Base-by-base conservation (phyloP, 192 early-diverging fungal genomes). In the Podila minutissima region DNA sequence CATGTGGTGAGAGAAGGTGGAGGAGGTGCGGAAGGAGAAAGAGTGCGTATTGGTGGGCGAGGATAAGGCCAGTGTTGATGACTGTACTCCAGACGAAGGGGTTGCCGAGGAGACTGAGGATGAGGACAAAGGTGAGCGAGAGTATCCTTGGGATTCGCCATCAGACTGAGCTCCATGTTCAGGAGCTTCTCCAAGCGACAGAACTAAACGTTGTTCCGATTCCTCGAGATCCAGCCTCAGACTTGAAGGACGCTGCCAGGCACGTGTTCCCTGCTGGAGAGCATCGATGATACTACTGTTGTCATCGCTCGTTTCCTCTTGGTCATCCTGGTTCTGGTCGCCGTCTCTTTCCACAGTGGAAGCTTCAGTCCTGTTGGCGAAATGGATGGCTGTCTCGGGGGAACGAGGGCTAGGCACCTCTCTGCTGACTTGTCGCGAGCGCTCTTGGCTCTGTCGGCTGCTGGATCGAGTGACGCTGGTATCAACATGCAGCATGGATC, bases 401-500 rank as follows among this genome's bases (percentile, higher is more conserved):
- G 35, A 50, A 35, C 41, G 50, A 13, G 31, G 28, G 53, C 29
- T 50, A 41, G 1, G 17, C 15, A 10, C 29, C 12, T 68, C 66
- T 50, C 49, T 22, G 28, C 31, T 65, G 48, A 50, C 19, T 41
- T 71, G 75, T 6, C 60, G 62, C 31, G 62, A 64, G 5, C 62
- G 67, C 19, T 17, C 31, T 24, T 64, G 71, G 15, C 58, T 73
- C 1, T 67, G 66, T 11, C 70, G 62, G 41, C 60, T 69, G 33
- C 62, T 73, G 9, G 77, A 51, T 33, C 71, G 66, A 12, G 67
- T 60, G 3, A 59, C 7, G 4, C 70, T 59, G 0, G 77, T 81
- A n/a, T 73, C 69, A 13, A 81, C 72, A 28, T 81, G 77, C 28
- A 81, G 62, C 32, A 55, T n/a, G 8, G 77, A 81, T 15, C 72